Evolutionary conservation across 495 filamentous ascomycete species (phyloP).

Genomic region (Cudoniella acicularis): DNA sequence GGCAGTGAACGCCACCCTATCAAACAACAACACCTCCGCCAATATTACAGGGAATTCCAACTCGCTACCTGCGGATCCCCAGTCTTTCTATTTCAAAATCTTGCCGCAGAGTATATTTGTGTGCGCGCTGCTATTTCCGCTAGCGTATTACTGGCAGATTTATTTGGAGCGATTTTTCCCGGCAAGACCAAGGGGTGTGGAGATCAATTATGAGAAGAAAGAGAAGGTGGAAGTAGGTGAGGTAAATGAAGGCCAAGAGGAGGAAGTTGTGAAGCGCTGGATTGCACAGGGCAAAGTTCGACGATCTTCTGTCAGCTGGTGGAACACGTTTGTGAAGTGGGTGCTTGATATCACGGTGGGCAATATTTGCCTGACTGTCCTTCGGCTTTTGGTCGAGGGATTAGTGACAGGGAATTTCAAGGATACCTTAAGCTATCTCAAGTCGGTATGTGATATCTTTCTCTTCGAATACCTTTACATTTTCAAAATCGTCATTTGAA

Average conservation of each 20-base stretch:
- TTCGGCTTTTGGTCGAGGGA: neutral
- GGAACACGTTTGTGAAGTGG: neutral
- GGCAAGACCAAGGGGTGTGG: neutral
- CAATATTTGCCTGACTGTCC: neutral
- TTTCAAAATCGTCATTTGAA: neutral
- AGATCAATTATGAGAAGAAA: too few relatives aligned
- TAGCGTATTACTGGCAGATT: neutral
- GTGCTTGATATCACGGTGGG: neutral
- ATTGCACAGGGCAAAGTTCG: neutral
- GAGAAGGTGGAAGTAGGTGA: neutral
- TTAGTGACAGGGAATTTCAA: neutral
- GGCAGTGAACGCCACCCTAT: neutral
- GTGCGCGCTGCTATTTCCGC: neutral
- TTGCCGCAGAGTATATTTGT: neutral
- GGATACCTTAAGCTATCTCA: neutral
- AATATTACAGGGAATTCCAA: neutral
- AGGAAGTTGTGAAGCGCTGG: neutral
- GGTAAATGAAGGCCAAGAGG: neutral
- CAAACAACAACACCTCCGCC: neutral
- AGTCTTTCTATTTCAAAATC: neutral
- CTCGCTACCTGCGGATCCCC: neutral
- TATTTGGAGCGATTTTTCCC: neutral
- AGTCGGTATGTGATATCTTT: neutral
- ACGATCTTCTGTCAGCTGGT: neutral
- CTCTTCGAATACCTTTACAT: neutral